These are phyloP conservation scores for Brachypodium distachyon DNA, from an alignment of 202 grass and related monocot genomes.

Conservation along the genomic window DNA sequence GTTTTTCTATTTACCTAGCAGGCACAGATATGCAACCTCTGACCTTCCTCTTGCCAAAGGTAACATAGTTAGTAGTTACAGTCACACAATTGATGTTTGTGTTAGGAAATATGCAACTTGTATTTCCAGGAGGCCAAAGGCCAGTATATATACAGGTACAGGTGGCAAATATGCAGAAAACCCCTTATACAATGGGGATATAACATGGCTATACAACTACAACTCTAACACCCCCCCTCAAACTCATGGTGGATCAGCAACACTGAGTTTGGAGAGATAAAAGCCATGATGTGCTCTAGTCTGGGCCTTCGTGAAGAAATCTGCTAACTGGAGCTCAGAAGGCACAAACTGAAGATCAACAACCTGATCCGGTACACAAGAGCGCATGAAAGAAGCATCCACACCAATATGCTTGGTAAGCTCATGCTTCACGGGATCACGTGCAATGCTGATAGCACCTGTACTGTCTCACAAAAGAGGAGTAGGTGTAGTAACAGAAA, in stretches of 20 bases:
- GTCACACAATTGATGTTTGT: background rate
- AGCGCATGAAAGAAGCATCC: background rate
- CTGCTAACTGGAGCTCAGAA: background rate
- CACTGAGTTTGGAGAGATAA: background rate
- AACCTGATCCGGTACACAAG: background rate
- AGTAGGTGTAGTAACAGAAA: too few relatives aligned
- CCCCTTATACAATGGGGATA: too few relatives aligned
- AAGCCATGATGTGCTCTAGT: background rate
- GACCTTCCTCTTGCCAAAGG: background rate
- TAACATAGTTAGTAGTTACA: background rate
- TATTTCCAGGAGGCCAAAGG: too few relatives aligned
- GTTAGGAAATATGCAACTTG: too few relatives aligned
- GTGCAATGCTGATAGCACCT: background rate
- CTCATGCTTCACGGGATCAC: background rate
- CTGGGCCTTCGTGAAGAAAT: background rate
- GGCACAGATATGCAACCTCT: background rate
- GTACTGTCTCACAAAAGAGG: too few relatives aligned
- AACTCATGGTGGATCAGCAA: too few relatives aligned
- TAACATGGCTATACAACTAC: too few relatives aligned
- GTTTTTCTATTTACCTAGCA: background rate
- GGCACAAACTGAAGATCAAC: background rate
- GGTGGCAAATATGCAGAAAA: too few relatives aligned
- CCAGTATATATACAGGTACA: too few relatives aligned
- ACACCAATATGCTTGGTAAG: background rate
- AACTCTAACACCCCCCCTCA: too few relatives aligned